Conservation (phyloP, 2,329 filamentous ascomycete genomes). For the Apiospora malaysiana region DNA sequence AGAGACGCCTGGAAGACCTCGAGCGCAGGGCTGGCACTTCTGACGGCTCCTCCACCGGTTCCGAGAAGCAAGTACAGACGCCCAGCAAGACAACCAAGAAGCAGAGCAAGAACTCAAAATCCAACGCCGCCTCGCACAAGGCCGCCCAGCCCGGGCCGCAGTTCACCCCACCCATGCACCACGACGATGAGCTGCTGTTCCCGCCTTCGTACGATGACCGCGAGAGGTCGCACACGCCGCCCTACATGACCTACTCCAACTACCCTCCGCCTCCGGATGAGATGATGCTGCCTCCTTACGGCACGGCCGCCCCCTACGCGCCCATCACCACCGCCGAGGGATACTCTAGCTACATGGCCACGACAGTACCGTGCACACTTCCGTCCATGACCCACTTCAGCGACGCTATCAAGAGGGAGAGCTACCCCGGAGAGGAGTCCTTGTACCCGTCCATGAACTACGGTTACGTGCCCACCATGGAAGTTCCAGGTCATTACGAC, state of each 20-base stretch:
- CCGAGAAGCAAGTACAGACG: constrained; percentile 45
- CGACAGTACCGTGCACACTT: constrained; percentile 63
- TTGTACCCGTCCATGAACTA: constrained; percentile 73
- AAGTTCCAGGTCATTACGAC: constrained; percentile 69
- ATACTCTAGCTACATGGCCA: constrained; percentile 63
- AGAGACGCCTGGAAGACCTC: constrained; percentile 85
- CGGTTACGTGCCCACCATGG: constrained; percentile 67
- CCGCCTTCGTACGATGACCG: constrained; percentile 64
- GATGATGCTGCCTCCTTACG: constrained; percentile 65
- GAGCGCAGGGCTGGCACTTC: constrained; percentile 74
- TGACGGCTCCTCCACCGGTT: constrained; percentile 46
- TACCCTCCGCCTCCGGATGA: constrained; percentile 69
- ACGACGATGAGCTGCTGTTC: constrained; percentile 72
- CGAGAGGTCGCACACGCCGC: constrained; percentile 73
- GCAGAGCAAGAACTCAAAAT: constrained; percentile 54
- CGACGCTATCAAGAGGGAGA: constrained; percentile 71
- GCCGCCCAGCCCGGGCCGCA: constrained; percentile 53
- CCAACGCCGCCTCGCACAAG: constrained; percentile 39
- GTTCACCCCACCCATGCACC: constrained; percentile 66
- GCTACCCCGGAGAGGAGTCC: constrained; percentile 58
- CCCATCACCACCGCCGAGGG: constrained; percentile 56
- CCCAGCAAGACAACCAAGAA: constrained; percentile 43
- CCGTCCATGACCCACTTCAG: constrained; percentile 69
- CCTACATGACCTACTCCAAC: constrained; percentile 70
- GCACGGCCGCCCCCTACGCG: constrained; percentile 57